phyloP scores from a whole-genome alignment of 257 asterid species.

The Verbascum thapsus region DNA sequence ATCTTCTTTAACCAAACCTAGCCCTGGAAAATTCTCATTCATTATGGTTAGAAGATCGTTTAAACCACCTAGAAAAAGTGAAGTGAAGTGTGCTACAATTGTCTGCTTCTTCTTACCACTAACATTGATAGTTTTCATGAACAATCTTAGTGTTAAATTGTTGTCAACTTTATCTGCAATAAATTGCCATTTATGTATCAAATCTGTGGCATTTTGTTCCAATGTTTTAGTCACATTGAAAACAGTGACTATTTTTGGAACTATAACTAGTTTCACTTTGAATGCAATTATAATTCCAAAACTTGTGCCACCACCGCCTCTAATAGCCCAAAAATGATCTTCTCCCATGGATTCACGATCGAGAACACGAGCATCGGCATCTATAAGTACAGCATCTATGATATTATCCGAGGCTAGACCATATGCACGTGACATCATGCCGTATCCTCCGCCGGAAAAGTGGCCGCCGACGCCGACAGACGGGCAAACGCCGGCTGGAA shows the following conservation, averaged over 20 bases:
- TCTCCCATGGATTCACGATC: constrained; percentile 50
- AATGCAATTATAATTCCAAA: constrained; percentile 45
- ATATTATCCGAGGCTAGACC: constrained; percentile 41
- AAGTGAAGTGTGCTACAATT: constrained; percentile 32
- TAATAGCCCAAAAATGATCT: constrained; percentile 53
- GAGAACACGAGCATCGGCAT: constrained; percentile 35
- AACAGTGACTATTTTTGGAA: constrained; percentile 40
- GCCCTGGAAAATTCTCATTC: constrained; percentile 44
- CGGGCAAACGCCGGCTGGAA: constrained; percentile 46
- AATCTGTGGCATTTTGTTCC: constrained; percentile 45
- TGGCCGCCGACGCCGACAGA: constrained; percentile 59
- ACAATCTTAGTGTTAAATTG: constrained; percentile 33
- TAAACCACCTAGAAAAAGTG: constrained; percentile 40
- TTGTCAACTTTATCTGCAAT: constrained; percentile 44
- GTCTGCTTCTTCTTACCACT: constrained; percentile 20
- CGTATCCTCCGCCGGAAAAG: constrained; percentile 53
- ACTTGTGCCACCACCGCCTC: constrained; percentile 55
- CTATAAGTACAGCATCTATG: constrained; percentile 40
- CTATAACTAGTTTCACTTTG: constrained; percentile 33
- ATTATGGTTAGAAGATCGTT: constrained; percentile 35
- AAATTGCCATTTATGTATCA: constrained; percentile 46
- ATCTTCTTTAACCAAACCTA: constrained; percentile 40
- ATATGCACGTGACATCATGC: constrained; percentile 38
- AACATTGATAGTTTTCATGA: constrained; percentile 16
- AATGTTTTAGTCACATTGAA: constrained; percentile 35